A percentile compares a stretch with the other conserved stretches of the same genome.
Evolutionary conservation across 768 basidiomycete species (phyloP).

Genomic region (Scleroderma bovista): DNA sequence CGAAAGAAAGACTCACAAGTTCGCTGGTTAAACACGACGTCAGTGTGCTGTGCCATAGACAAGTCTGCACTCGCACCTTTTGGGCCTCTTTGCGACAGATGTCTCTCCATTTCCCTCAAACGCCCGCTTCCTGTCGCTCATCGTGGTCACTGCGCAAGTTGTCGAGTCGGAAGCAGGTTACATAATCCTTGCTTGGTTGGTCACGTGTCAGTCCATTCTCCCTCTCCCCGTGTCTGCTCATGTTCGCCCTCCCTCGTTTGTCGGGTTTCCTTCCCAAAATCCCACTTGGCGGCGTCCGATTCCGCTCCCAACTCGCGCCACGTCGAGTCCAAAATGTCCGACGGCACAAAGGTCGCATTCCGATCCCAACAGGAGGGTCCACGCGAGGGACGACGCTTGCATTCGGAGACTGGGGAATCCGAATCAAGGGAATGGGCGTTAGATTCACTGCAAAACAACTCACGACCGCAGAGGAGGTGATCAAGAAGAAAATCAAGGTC

Average conservation of each 20-base stretch:
- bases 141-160: constrained; percentile 23
- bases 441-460: constrained; percentile 89
- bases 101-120: constrained; percentile 50
- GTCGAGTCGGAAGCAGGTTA: no score
- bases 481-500: constrained; percentile 83
- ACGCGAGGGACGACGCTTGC: constrained; percentile 90
- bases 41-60: constrained; percentile 7
- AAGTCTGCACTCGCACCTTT: constrained; percentile 43
- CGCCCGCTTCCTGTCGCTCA: constrained; percentile 65
- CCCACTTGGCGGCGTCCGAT: constrained; percentile 20
- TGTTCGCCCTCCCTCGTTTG: constrained; percentile 18
- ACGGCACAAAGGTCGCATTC: constrained; percentile 85
- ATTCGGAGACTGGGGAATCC: constrained; percentile 87
- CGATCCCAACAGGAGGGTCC: constrained; percentile 84
- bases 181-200: background rate
- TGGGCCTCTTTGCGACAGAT: constrained; percentile 51
- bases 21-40: constrained; percentile 41
- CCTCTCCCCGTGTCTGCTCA: no score
- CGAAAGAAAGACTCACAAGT: constrained; percentile 54
- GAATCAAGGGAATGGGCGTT: constrained; percentile 78
- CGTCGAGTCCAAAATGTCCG: constrained; percentile 78
- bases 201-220: background rate
- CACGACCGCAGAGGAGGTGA: constrained; percentile 76
- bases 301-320: constrained; percentile 70
- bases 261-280: constrained; percentile 1